Base-by-base conservation (phyloP, 495 filamentous ascomycete species). In the Xylaria longipes region DNA sequence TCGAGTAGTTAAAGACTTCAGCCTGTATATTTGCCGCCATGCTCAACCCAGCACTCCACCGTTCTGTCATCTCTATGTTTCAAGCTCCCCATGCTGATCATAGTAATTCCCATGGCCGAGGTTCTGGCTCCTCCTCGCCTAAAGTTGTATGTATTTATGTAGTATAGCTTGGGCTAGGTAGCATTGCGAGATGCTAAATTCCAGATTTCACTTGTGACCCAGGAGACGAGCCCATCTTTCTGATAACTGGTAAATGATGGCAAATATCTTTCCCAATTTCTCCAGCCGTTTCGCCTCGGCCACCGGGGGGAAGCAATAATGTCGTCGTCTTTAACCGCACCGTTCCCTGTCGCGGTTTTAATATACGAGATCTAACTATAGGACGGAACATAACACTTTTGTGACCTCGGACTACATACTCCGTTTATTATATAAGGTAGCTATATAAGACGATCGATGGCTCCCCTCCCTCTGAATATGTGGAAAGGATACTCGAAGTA, bases 341-440 rank as follows among this genome's bases (percentile, higher is more conserved):
- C 27, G 27, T 31, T 56, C 52, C 45, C 5, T 7, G 17, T 14
- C 52, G 52, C 25, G 27, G 52, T 7, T 33, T 33, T 45, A 60
- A 70, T 63, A 54, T 63, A 43, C 33, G 20, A 27, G 17, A 39
- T 67, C 35, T 31, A 22, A 50, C 39, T 31, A 57, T 62, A 52
- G 4, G 33, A 64, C 68, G 68, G 68, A 70, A 56, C 43, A 70
- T 71, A 35, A 27, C 69, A 22, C 11, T 58, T 71, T 71, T 46
- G 31, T n/a, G 6, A 2, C 20, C n/a, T 71, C 69, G 69, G 69
- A 27, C 50, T n/a, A 29, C 52, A 45, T 5, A 46, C 27, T 71
- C 69, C 69, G 69, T 56, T 46, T 17, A 57, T 41, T 25, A 62
- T 52, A 45, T n/a, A 31, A 39, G 56, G 14, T 29, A 39, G n/a